These are phyloP conservation scores for Taphrina flavorubra DNA, from an alignment of 1,139 yeast species.

Conservation along the genomic window DNA sequence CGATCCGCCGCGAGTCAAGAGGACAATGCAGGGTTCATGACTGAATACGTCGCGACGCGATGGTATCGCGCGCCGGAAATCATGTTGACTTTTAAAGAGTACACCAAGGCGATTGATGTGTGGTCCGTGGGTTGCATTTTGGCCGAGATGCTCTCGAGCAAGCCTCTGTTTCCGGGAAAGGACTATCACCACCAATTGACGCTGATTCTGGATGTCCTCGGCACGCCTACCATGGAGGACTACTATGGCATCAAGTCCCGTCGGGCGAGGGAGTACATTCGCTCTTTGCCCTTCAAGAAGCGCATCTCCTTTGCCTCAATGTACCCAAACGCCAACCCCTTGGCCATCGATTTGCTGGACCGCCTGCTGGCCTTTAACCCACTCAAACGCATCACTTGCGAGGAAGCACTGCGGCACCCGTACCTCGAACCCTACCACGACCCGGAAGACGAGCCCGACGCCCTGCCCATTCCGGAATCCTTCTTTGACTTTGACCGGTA, in stretches of 20 bases:
- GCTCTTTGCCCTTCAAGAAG: slow-evolving; percentile 70
- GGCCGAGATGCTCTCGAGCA: slow-evolving; percentile 86
- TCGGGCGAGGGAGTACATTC: slow-evolving; percentile 85
- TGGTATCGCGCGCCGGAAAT: slow-evolving; percentile 99
- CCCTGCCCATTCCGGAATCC: slow-evolving; percentile 71
- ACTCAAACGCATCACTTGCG: slow-evolving; percentile 73
- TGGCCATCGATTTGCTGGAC: slow-evolving; percentile 77
- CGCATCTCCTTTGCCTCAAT: slow-evolving; percentile 62
- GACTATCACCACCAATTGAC: slow-evolving; percentile 90
- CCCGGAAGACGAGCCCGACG: slow-evolving; percentile 77
- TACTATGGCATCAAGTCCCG: slow-evolving; percentile 77
- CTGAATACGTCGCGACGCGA: slow-evolving; percentile 96
- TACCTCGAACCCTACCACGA: slow-evolving; percentile 81
- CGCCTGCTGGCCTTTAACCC: slow-evolving; percentile 83
- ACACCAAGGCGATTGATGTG: slow-evolving; percentile 91
- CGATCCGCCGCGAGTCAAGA: slow-evolving; percentile 63
- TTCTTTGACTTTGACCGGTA: slow-evolving; percentile 83
- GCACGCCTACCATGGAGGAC: slow-evolving; percentile 86
- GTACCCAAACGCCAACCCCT: slow-evolving; percentile 61
- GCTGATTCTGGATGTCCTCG: slow-evolving; percentile 84
- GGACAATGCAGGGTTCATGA: slow-evolving; percentile 75
- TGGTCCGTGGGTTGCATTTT: slow-evolving; percentile 97
- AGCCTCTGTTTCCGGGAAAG: slow-evolving; percentile 91
- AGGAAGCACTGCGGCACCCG: slow-evolving; percentile 81
- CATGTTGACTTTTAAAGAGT: slow-evolving; percentile 91